Evolutionary conservation across 306 rosid genomes (phyloP), one percentile per base, ranked within the genome.

Genomic region (Quercus suber): DNA sequence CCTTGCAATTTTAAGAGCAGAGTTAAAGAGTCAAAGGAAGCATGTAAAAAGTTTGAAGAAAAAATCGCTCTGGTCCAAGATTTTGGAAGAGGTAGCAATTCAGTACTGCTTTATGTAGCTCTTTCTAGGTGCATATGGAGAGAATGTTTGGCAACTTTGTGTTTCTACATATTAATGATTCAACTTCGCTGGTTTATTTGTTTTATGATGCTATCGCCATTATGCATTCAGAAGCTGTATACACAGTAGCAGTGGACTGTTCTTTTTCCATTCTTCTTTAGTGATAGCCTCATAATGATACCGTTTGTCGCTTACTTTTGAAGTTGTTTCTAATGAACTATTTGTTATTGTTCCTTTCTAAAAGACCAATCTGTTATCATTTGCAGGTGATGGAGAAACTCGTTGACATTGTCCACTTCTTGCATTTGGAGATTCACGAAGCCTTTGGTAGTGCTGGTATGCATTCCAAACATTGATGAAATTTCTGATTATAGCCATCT

Each of bases 311-410:
- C 75, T 76, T 35, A 41, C 73, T 69, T 73, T 56, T 51, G 59
- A 70, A 61, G 73, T 18, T 76, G 41, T 81, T 68, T 56, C 41
- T 71, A 73, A 74, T 75, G 28, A 76, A 64, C 56, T 37, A 31
- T 43, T 23, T 71, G 69, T 53, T 70, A 17, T 80, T 51, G 23
- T 52, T 73, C 78, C 35, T 21, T 52, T 73, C 73, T 18, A 2
- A 49, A 45, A 72, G 37, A 81, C 21, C 67, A 82, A 71, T 81
- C 27, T 78, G 65, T 74, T 74, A 85, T 60, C 68, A 77, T 84
- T 73, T 85, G 30, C 92, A 96, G 99, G 93, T 93, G 82, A 96
- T 96, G 99, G 97, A 96, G 89, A 91, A 93, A 82, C 94, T 96
- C 56, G 94, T 85, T 35, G 98, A 96, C 79, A 79, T 91, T 2